A percentile compares a stretch with the other conserved stretches of the same genome.
phyloP scores from a whole-genome alignment of 2,329 filamentous ascomycete genomes.

The Chaetomium strumarium region DNA sequence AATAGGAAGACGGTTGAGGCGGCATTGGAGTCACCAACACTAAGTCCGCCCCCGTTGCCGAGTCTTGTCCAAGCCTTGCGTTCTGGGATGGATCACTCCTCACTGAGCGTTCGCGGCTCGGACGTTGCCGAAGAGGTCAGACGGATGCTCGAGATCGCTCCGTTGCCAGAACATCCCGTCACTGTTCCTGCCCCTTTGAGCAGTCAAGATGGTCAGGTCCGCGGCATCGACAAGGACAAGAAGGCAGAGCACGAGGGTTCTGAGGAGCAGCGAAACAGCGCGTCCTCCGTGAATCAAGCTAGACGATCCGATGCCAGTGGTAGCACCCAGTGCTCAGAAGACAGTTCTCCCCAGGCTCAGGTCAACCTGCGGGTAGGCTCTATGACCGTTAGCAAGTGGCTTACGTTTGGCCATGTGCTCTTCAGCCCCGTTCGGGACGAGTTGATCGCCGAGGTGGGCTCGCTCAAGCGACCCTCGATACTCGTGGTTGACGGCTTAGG shows the following conservation, averaged over 20 bases:
- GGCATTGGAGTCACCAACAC: slow-evolving; percentile 44
- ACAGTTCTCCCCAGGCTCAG: slow-evolving; percentile 59
- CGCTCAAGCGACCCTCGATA: slow-evolving; percentile 55
- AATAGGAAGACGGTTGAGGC: slow-evolving; percentile 32
- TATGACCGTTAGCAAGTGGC: slow-evolving; percentile 82
- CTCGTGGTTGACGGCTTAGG: slow-evolving; percentile 77
- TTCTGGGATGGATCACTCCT: slow-evolving; percentile 28
- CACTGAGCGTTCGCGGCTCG: slow-evolving; percentile 49
- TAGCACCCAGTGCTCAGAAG: slow-evolving; percentile 45
- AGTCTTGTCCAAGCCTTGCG: slow-evolving; percentile 31
- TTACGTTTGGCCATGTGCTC: slow-evolving; percentile 76
- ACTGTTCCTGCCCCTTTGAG: slow-evolving; percentile 39
- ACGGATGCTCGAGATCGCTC: slow-evolving; percentile 39
- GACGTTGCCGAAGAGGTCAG: slow-evolving; percentile 50
- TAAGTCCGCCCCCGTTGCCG: slow-evolving; percentile 30
- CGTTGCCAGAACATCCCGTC: slow-evolving; percentile 40
- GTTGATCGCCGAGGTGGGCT: slow-evolving; percentile 47
- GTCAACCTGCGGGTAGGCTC: slow-evolving; percentile 74
- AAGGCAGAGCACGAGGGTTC: slow-evolving; percentile 21
- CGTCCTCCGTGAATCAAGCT: slow-evolving; percentile 25
- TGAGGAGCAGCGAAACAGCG: slow-evolving; percentile 13
- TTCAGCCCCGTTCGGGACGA: slow-evolving; percentile 76
- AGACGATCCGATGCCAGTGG: slow-evolving; percentile 41
- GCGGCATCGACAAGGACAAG: slow-evolving; percentile 21
- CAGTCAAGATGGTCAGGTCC: slow-evolving; percentile 36